Base-by-base conservation (phyloP, 768 basidiomycete genomes). In the Hygrophorus russula region DNA sequence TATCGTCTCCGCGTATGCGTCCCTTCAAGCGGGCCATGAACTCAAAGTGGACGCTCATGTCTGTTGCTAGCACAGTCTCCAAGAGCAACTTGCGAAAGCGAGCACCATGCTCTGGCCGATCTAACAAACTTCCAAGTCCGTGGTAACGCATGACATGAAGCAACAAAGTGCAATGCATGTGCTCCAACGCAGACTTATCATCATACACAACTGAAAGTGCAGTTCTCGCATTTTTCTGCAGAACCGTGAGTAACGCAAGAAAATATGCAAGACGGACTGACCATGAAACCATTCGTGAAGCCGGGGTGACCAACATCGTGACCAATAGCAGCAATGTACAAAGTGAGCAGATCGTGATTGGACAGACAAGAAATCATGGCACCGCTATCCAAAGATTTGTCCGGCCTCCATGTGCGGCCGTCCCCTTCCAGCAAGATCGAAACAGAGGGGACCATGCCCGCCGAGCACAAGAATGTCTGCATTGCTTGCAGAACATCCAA, bases 291-390 rank as follows among this genome's bases (percentile, higher is more conserved):
- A 57, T 98, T 98, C 18, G 82, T 85, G 45, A 98, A 75, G 0
- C 96, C 96, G 0, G 96, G 96, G 63, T 99, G 96, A 0, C 90
- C 94, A 13, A 90, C 92, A 59, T 99, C 96, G 56, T 99, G 96
- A 0, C 96, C 96, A 53, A 99, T 90, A 33, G 93, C 93, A 1
- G 89, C 91, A 43, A 99, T 69, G 53, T 83, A 84, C 11, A 97
- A 62, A 1, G 85, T 76, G 53, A 98, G 83, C 11, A 97, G 62
- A 54, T 97, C 93, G 42, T 75, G 70, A 15, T 78, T 75, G 1
- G 62, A 68, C 11, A 85, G 66, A 41, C 62, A 65, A n/a, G 64
- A 63, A 11, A 70, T 55, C 42, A 71, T 49, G 3, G 59, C 56
- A 2, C 65, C 65, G 14, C 60, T 59, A 44, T 70, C 65, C 10